Conservation (phyloP, 2,329 filamentous ascomycete species). For the Trichoderma sp. region DNA sequence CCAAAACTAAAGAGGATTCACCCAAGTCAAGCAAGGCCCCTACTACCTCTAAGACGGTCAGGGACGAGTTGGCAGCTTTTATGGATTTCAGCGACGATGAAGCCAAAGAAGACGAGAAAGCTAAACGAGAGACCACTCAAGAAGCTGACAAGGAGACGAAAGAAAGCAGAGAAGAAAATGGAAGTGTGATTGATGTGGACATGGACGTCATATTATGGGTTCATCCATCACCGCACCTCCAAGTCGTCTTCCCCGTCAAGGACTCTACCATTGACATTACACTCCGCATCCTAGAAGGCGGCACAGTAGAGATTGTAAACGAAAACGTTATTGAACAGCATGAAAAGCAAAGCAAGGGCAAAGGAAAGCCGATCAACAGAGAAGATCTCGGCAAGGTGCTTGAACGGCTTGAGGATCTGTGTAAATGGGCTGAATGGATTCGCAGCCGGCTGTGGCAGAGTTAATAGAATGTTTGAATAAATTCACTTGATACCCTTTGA, state of each 20-base stretch:
- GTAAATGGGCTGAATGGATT: conserved; percentile 57
- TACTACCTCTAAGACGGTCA: conserved; percentile 33
- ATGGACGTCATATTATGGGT: conserved; percentile 57
- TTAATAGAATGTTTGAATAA: not conserved
- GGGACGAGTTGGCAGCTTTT: conserved; percentile 40
- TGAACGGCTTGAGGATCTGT: conserved; percentile 54
- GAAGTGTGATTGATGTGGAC: conserved; percentile 31
- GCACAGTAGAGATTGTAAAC: conserved; percentile 57
- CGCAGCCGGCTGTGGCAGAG: conserved; percentile 41
- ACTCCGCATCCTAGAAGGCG: conserved; percentile 62
- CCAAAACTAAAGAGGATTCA: conserved; percentile 33
- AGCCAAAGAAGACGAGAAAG: not conserved
- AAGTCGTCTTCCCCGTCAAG: conserved; percentile 57
- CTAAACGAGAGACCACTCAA: not conserved
- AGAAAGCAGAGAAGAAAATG: not conserved
- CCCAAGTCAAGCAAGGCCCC: not conserved
- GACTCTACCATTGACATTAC: conserved; percentile 53
- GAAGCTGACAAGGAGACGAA: not conserved
- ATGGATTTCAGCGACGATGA: conserved; percentile 27
- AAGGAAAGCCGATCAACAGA: conserved; percentile 42
- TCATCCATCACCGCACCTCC: conserved; percentile 51
- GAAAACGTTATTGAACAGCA: conserved; percentile 51
- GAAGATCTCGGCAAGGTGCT: conserved; percentile 49
- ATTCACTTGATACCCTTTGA: conserved; percentile 23
- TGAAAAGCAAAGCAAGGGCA: conserved; percentile 27